Base-by-base conservation (phyloP, 1,284 basidiomycete species). In the Phellopilus nigrolimitatus region DNA sequence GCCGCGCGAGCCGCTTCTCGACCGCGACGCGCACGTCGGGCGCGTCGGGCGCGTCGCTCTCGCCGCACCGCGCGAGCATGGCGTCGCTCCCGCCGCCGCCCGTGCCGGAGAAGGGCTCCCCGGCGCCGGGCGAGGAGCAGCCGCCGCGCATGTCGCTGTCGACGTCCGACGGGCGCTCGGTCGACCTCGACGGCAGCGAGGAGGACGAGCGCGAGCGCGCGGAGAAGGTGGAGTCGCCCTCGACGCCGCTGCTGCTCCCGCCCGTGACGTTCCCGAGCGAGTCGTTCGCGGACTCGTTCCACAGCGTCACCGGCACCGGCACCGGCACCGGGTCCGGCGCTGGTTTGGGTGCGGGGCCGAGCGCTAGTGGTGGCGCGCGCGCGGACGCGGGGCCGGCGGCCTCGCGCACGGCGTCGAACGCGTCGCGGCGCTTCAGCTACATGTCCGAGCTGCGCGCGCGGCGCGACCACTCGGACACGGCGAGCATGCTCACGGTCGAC, bases 401-500 rank as follows among this genome's bases (percentile, higher is more conserved):
- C 39, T 67, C 71, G 53, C 61, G 67, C 50, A 63, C 75, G 38
- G 62, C 72, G 60, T 77, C 82, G 49, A 71, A 70, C 10, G 78
- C 82, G 0, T 41, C 48, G 12, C 78, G 75, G 56, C 80, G 89
- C 1, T 78, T 84, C 71, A 91, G 88, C 61, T 89, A 77, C 68
- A 86, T 81, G 73, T 88, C 76, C 0, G 86, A 90, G 63, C 64
- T 92, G 42, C 74, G 88, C 49, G 86, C 80, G 62, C 88, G 83
- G 65, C 80, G 85, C 12, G 92, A 95, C 62, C 75, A 79, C 41
- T 89, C 88, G 1, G 95, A 98, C 62, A 88, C 88, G 1, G 91
- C 91, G 3, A 95, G 91, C 63, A 69, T 99, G 59, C 77, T 99
- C 64, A 99, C 95, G 0, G 90, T 99, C 12, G 95, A 99, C 63